Evolutionary conservation across 371 early-diverging fungal genomes (phyloP), one percentile per base, ranked within the genome.

Genomic region (Rhizopus sp.): DNA sequence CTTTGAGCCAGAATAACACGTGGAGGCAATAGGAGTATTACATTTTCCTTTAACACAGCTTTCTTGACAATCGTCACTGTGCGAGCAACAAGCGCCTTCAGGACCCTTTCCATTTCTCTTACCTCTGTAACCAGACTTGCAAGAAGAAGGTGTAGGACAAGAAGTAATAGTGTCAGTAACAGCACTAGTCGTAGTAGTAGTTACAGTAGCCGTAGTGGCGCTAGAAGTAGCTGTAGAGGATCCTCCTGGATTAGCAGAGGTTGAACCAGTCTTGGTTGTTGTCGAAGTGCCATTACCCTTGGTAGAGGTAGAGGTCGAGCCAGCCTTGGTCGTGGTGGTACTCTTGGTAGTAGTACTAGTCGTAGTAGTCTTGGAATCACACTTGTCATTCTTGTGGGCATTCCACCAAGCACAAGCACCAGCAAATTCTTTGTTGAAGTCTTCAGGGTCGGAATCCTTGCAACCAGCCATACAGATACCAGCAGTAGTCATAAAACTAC

Each of bases 381-480:
- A 65, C 3, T 17, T 57, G 13, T 65, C 66, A 33, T 46, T 45
- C 55, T 60, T 64, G 57, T 60, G 64, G 10, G 4, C 32, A 35
- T 31, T 37, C 59, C 59, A 70, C 62, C 73, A 66, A 23, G 57
- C 59, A 56, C 56, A 57, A 49, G 68, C 68, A 52, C 47, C 60
- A 17, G 60, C 34, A 34, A 51, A 71, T 61, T 73, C 64, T 0
- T 31, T 39, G 42, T 64, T 64, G 55, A 64, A 64, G 1, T 41
- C 38, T 16, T 64, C 64, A 34, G 59, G 64, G 23, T 64, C 63
- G 16, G 50, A 42, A 9, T 40, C 32, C 16, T 55, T 63, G 54
- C 76, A 76, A 1, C 51, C 55, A 35, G 55, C 61, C 68, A 70
- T 68, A 62, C 76, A 76, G 30, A 68, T 70, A 29, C 76, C 73